Evolutionary conservation across 1,284 basidiomycete species (phyloP).

Genomic region (Cutaneotrichosporon cyanovorans): DNA sequence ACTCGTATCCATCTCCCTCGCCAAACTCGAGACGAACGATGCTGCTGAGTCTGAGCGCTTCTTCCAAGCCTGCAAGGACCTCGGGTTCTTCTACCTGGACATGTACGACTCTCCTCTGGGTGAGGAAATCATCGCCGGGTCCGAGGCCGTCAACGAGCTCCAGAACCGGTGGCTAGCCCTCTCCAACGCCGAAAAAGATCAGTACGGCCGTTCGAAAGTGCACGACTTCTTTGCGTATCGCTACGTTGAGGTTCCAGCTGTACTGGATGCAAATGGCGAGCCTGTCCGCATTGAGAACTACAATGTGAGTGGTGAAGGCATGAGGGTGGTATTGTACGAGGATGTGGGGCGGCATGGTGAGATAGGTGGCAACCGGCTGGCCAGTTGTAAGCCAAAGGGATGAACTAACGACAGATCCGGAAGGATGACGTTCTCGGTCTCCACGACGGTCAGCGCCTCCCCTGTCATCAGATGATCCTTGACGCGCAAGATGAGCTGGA

Average conservation of each 20-base stretch:
- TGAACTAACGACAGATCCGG: conserved; percentile 17
- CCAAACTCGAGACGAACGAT: conserved; percentile 19
- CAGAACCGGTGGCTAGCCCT: conserved; percentile 24
- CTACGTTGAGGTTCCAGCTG: conserved; percentile 8
- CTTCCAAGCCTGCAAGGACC: conserved; percentile 19
- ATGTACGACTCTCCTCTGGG: conserved; percentile 20
- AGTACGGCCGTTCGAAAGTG: conserved; percentile 17
- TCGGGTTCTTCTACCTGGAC: conserved; percentile 34
- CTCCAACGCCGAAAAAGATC: conserved; percentile 22
- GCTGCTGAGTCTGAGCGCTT: conserved; percentile 14
- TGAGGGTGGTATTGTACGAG: not conserved
- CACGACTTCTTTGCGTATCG: conserved; percentile 25
- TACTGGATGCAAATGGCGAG: conserved; percentile 9
- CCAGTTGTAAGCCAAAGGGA: too few relatives aligned
- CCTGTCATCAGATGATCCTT: conserved; percentile 16
- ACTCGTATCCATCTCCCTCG: conserved; percentile 20
- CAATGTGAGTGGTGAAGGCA: conserved; percentile 20
- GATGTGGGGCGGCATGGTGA: too few relatives aligned
- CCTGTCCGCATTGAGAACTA: conserved; percentile 19
- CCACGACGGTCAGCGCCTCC: conserved; percentile 9
- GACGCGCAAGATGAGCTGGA: conserved; percentile 14
- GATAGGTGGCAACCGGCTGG: too few relatives aligned
- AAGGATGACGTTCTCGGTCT: conserved; percentile 25
- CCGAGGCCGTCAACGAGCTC: conserved; percentile 20
- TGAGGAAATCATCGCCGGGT: conserved; percentile 17